Evolutionary conservation across 306 rosid species (phyloP).

Genomic region (Heteromeles arbutifolia): DNA sequence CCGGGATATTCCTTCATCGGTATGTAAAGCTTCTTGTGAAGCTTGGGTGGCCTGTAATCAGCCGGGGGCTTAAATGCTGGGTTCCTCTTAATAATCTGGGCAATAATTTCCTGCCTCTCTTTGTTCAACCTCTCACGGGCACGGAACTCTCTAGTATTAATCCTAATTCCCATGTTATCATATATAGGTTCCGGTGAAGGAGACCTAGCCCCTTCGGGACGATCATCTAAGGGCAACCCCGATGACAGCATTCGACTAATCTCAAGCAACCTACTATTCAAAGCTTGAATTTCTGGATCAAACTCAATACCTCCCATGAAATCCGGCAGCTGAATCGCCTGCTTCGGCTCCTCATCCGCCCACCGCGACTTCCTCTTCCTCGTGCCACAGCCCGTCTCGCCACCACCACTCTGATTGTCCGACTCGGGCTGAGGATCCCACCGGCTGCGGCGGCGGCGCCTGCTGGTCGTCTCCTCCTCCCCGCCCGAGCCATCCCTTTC

Average conservation of each 20-base stretch:
- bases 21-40: slow-evolving; percentile 94
- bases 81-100: slow-evolving; percentile 83
- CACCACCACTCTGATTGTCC: slow-evolving; percentile 50
- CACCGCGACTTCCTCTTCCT: slow-evolving; percentile 86
- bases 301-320: slow-evolving; percentile 96
- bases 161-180: slow-evolving; percentile 89
- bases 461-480: slow-evolving; percentile 83
- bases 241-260: slow-evolving; percentile 92
- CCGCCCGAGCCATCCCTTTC: slow-evolving; percentile 87
- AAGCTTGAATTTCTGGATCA: slow-evolving; percentile 92
- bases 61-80: slow-evolving; percentile 98
- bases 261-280: slow-evolving; percentile 85
- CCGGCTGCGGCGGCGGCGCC: slow-evolving; percentile 75
- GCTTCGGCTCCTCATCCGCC: slow-evolving; percentile 96
- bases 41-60: slow-evolving; percentile 95
- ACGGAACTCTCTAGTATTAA: slow-evolving; percentile 86
- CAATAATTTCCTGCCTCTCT: slow-evolving; percentile 91
- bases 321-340: slow-evolving; percentile 84
- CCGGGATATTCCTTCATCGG: slow-evolving; percentile 98
- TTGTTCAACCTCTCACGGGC: slow-evolving; percentile 85
- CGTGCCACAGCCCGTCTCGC: slow-evolving; percentile 51
- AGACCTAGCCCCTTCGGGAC: slow-evolving; percentile 94
- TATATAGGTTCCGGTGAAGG: slow-evolving; percentile 96
- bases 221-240: slow-evolving; percentile 85
- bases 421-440: slow-evolving; percentile 98